These are phyloP conservation scores for Mycena albidolilacea DNA, from an alignment of 768 basidiomycete species.

Conservation along the genomic window DNA sequence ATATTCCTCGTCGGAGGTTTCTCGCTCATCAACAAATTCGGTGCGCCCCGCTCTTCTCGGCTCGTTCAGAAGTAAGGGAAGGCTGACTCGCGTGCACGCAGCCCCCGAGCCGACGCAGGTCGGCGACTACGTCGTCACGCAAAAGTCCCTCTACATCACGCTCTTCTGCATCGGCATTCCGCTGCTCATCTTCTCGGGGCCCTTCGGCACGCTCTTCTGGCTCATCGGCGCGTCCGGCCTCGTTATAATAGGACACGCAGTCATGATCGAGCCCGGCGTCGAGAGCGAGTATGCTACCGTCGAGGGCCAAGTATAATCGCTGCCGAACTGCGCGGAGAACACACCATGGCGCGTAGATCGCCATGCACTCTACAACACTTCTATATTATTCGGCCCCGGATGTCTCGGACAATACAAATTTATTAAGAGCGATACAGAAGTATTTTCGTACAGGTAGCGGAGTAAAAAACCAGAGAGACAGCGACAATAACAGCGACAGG, in stretches of 20 bases:
- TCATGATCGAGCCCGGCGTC: constrained; percentile 92
- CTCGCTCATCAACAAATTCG: constrained; percentile 88
- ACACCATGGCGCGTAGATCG: background rate
- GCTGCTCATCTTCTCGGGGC: constrained; percentile 84
- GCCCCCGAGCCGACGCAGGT: constrained; percentile 90
- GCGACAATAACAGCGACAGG: constrained; percentile 16
- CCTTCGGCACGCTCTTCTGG: constrained; percentile 93
- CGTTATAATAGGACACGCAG: constrained; percentile 89
- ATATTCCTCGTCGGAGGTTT: constrained; percentile 95
- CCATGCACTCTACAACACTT: constrained; percentile 29
- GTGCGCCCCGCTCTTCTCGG: constrained; percentile 61
- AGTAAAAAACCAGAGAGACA: background rate
- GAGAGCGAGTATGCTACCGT: constrained; percentile 93
- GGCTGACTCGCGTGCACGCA: constrained; percentile 46
- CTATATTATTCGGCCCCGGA: constrained; percentile 21
- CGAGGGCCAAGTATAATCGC: constrained; percentile 72
- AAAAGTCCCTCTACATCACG: constrained; percentile 88
- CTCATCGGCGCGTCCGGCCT: constrained; percentile 90
- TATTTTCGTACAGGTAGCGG: background rate
- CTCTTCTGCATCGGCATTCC: constrained; percentile 95
- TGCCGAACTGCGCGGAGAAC: background rate
- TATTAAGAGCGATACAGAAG: constrained; percentile 14
- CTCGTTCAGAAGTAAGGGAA: too few relatives aligned
- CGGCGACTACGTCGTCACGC: constrained; percentile 86
- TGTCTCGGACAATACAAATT: constrained; percentile 29